Conservation (phyloP, 352 stramenopile genomes). For the Globisporangium paddicum region DNA sequence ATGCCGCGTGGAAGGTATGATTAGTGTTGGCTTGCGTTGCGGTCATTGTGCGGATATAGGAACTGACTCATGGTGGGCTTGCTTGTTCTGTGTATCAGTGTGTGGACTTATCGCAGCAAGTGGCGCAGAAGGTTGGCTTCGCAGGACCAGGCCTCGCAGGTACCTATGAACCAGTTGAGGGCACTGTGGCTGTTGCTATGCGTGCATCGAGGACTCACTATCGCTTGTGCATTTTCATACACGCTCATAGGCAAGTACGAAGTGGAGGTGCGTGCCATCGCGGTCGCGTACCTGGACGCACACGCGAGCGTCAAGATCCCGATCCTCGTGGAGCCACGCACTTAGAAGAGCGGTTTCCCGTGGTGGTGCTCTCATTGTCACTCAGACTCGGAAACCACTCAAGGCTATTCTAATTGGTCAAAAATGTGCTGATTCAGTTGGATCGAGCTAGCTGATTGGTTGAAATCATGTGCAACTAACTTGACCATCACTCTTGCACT, state of each 20-base stretch:
- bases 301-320: conserved; percentile 32
- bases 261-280: conserved; percentile 71
- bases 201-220: not conserved
- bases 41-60: not conserved
- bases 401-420: no score
- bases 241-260: conserved; percentile 53
- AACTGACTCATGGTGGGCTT: not conserved
- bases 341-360: no score
- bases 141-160: conserved; percentile 50
- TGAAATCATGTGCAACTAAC: no score
- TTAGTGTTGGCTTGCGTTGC: not conserved
- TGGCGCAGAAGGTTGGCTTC: conserved; percentile 54
- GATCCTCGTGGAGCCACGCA: conserved; percentile 32
- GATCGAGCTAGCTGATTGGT: no score
- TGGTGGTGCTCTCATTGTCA: no score
- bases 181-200: not conserved
- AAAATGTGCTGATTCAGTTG: no score
- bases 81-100: conserved; percentile 22
- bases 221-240: not conserved
- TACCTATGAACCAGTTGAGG: no score
- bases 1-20: conserved; percentile 60
- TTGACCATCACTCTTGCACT: not conserved
- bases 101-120: conserved; percentile 43
- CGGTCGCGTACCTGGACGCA: conserved; percentile 54
- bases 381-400: no score